Conservation (phyloP, 495 filamentous ascomycete genomes). For the Penicillium crystallinum region DNA sequence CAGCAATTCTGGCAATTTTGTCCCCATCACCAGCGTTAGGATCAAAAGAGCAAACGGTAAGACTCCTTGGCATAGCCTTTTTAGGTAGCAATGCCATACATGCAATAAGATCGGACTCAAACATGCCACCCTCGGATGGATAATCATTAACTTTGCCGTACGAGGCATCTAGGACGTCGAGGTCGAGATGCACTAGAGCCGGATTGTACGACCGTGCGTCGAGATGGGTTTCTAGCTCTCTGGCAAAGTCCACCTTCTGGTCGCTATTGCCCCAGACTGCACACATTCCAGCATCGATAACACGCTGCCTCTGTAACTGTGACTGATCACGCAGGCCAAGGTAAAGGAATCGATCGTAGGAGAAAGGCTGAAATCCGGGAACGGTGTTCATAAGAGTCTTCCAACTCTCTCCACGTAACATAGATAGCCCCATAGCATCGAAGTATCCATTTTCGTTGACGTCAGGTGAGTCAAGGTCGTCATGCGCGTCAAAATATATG, state of each 20-base stretch:
- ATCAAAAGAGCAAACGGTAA: constrained; percentile 24
- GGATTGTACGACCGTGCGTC: constrained; percentile 4
- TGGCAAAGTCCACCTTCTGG: constrained; percentile 15
- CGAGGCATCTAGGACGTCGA: constrained; percentile 18
- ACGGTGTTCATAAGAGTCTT: constrained; percentile 18
- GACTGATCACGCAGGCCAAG: constrained; percentile 20
- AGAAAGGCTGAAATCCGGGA: constrained; percentile 15
- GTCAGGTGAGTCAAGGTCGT: constrained; percentile 24
- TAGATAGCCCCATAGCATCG: constrained; percentile 24
- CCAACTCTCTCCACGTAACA: constrained; percentile 28
- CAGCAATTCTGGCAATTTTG: constrained; percentile 19
- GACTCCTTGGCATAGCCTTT: constrained; percentile 4
- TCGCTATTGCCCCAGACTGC: constrained; percentile 14
- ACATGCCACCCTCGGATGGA: constrained; percentile 19
- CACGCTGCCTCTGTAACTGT: constrained; percentile 11
- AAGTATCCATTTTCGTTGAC: constrained; percentile 27
- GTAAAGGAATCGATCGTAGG: constrained; percentile 19
- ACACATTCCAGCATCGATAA: constrained; percentile 19
- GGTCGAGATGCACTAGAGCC: constrained; percentile 23
- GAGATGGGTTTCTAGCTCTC: constrained; percentile 8
- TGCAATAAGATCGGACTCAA: constrained; percentile 14
- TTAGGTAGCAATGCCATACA: constrained; percentile 20
- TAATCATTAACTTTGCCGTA: constrained; percentile 27
- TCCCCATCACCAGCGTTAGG: constrained; percentile 24
- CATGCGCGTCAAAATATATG: constrained; percentile 25